Percentiles rank a stretch among this genome's conserved stretches.
phyloP scores from a whole-genome alignment of 306 rosid species.

The Astragalus membranaceus region DNA sequence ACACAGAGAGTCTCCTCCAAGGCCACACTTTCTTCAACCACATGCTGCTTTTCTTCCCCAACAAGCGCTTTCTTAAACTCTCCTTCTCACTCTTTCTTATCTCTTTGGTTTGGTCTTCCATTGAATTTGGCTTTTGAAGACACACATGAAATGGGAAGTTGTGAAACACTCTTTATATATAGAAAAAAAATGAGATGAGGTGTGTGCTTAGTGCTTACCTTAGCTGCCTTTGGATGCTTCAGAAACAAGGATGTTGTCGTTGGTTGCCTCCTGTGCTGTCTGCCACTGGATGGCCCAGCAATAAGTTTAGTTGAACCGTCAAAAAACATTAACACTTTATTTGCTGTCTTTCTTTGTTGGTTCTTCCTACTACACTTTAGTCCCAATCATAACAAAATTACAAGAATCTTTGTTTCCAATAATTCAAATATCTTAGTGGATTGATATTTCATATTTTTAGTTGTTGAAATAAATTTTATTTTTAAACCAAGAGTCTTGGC shows the following conservation, averaged over 20 bases:
- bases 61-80: neutral
- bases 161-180: slow-evolving; percentile 3
- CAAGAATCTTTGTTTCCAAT: neutral
- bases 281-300: slow-evolving; percentile 5
- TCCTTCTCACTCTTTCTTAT: neutral
- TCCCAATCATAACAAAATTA: neutral
- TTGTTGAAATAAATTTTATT: too few relatives aligned
- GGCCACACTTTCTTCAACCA: slow-evolving; percentile 64
- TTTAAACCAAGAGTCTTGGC: too few relatives aligned
- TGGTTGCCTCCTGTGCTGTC: neutral
- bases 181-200: neutral
- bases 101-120: neutral
- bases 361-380: neutral
- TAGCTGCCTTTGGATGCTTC: slow-evolving; percentile 30
- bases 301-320: neutral
- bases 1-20: slow-evolving; percentile 36
- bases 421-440: too few relatives aligned
- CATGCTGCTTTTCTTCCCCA: slow-evolving; percentile 27
- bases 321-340: neutral
- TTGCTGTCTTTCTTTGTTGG: neutral
- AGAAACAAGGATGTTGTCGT: neutral
- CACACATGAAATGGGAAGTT: neutral
- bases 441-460: too few relatives aligned
- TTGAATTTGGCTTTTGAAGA: neutral
- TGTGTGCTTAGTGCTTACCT: neutral